A percentile compares a stretch with the other conserved stretches of the same genome.
Evolutionary conservation across 768 basidiomycete species (phyloP).

Genomic region (Boletus insuetus): DNA sequence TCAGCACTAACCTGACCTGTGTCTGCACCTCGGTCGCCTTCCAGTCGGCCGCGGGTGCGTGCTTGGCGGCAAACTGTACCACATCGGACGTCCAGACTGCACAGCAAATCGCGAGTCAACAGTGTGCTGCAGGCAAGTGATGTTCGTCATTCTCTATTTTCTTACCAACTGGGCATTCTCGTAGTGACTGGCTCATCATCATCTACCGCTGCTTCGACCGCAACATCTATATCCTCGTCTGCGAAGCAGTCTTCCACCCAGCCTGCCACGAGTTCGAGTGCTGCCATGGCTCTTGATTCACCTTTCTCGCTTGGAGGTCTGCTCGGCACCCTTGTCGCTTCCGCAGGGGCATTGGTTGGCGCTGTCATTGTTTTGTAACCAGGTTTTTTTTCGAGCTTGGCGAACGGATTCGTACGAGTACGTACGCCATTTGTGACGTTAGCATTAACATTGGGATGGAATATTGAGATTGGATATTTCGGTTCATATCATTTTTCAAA

Average conservation of each 20-base stretch:
- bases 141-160: neutral
- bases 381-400: neutral
- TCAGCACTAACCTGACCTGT: conserved; percentile 39
- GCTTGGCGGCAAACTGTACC: conserved; percentile 37
- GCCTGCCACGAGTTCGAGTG: conserved; percentile 6
- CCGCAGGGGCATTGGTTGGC: conserved; percentile 26
- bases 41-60: conserved; percentile 33
- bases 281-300: conserved; percentile 12
- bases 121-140: conserved; percentile 32
- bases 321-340: conserved; percentile 23
- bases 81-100: conserved; percentile 32
- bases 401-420: neutral
- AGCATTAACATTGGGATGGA: no score
- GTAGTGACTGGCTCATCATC: neutral
- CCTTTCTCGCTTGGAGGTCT: conserved; percentile 19
- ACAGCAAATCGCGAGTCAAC: conserved; percentile 21
- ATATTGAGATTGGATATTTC: no score
- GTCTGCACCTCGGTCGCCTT: conserved; percentile 38
- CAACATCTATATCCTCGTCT: neutral
- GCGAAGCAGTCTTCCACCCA: neutral
- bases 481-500: no score
- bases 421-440: neutral
- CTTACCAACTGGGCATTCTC: neutral
- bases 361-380: conserved; percentile 24
- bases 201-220: neutral